These are phyloP conservation scores for Hypoxylon intermedium DNA, from an alignment of 495 filamentous ascomycete species.

Conservation along the genomic window DNA sequence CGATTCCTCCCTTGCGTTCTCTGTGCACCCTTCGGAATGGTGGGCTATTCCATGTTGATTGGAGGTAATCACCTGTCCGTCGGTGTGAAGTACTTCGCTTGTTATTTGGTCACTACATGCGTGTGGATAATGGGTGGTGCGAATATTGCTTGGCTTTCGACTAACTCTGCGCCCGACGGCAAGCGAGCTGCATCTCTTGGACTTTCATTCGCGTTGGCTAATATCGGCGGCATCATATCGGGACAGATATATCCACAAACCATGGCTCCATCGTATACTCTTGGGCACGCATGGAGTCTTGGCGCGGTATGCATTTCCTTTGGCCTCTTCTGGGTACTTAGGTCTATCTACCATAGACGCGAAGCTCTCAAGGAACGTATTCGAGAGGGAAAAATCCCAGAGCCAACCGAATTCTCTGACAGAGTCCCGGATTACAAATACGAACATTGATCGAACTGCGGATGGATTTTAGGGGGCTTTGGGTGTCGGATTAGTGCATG, in stretches of 20 bases:
- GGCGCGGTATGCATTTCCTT: constrained; percentile 38
- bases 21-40: constrained; percentile 61
- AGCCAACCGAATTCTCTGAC: constrained; percentile 28
- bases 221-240: constrained; percentile 50
- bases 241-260: constrained; percentile 45
- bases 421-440: constrained; percentile 40
- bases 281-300: constrained; percentile 44
- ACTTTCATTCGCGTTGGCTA: constrained; percentile 47
- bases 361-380: constrained; percentile 30
- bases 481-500: not conserved
- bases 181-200: constrained; percentile 54
- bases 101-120: constrained; percentile 67
- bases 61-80: constrained; percentile 53
- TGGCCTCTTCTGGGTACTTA: constrained; percentile 37
- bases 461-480: not conserved
- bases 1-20: constrained; percentile 64
- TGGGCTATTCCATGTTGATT: constrained; percentile 71
- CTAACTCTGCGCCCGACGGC: constrained; percentile 51
- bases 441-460: constrained; percentile 25
- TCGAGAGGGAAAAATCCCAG: constrained; percentile 6
- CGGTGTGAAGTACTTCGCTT: constrained; percentile 69
- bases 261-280: constrained; percentile 39
- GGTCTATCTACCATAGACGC: constrained; percentile 35
- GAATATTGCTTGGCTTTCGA: constrained; percentile 67
- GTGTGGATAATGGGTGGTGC: constrained; percentile 45